Percentiles rank a stretch among this genome's conserved stretches.
phyloP scores from a whole-genome alignment of 2,329 filamentous ascomycete genomes.

The Colletotrichum aenigma region DNA sequence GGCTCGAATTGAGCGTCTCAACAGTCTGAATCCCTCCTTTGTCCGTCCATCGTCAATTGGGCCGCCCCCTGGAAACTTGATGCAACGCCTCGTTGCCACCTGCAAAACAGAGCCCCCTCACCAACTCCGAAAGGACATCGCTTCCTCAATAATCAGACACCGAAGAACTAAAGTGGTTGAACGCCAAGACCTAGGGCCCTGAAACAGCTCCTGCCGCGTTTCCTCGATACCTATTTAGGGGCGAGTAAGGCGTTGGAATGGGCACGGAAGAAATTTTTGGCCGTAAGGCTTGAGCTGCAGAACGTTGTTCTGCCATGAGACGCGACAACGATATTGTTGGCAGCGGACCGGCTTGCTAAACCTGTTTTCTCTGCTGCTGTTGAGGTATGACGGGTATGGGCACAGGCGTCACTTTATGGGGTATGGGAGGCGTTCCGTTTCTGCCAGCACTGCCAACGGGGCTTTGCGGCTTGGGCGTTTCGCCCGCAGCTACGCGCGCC shows the following conservation, averaged over 20 bases:
- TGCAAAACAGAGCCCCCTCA: neutral
- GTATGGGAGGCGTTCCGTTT: slow-evolving; percentile 40
- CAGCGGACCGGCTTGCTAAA: neutral
- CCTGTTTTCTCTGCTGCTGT: slow-evolving; percentile 29
- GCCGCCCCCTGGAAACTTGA: neutral
- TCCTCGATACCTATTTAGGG: neutral
- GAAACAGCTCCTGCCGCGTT: neutral
- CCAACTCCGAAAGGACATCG: slow-evolving; percentile 14
- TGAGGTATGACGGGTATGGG: slow-evolving; percentile 47
- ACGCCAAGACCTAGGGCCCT: neutral
- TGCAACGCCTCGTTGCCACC: neutral
- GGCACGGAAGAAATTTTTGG: neutral
- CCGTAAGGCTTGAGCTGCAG: neutral
- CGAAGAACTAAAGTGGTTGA: neutral
- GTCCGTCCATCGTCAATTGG: neutral
- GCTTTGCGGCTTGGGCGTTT: slow-evolving; percentile 37
- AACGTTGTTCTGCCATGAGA: neutral
- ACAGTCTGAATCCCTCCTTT: neutral
- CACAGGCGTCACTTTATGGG: slow-evolving; percentile 48
- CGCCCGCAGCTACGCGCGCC: slow-evolving; percentile 36
- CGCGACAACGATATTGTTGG: neutral
- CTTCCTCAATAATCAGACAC: slow-evolving; percentile 11
- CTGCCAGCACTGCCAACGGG: slow-evolving; percentile 11
- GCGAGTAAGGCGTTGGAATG: neutral
- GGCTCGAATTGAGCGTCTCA: neutral